A percentile compares a stretch with the other conserved stretches of the same genome.
These are phyloP conservation scores for Chaetomium olivaceum DNA, from an alignment of 2,329 filamentous ascomycete genomes.

Conservation along the genomic window DNA sequence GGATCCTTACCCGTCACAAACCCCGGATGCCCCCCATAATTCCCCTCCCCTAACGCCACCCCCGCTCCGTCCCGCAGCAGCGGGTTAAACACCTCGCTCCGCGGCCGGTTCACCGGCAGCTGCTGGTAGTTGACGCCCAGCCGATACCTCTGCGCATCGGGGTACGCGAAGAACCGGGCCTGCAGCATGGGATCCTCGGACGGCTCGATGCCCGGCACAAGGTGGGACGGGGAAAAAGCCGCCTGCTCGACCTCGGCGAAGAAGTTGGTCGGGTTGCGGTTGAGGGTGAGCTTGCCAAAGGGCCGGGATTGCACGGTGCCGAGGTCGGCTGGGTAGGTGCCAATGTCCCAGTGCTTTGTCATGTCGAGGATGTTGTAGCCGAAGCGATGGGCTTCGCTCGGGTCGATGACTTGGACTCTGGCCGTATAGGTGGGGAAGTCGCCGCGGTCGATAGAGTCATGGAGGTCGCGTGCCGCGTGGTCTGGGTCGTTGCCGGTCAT, in stretches of 20 bases:
- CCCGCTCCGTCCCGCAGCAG: no score
- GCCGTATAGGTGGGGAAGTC: conserved; percentile 57
- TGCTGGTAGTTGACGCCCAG: conserved; percentile 55
- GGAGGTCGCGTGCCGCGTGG: conserved; percentile 56
- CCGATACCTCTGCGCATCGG: conserved; percentile 53
- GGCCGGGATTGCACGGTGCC: conserved; percentile 40
- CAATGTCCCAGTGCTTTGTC: conserved; percentile 54
- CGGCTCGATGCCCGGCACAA: conserved; percentile 54
- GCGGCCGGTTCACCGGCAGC: conserved; percentile 42
- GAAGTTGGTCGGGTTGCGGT: conserved; percentile 56
- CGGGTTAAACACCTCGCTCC: no score
- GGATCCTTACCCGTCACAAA: no score
- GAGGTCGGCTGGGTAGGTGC: conserved; percentile 42
- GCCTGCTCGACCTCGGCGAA: conserved; percentile 53
- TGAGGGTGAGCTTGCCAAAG: conserved; percentile 52
- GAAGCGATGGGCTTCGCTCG: conserved; percentile 53
- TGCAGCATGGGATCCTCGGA: conserved; percentile 51
- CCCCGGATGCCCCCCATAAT: no score
- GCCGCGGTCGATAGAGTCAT: conserved; percentile 53
- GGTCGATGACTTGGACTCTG: conserved; percentile 57
- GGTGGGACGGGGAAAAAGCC: conserved; percentile 52
- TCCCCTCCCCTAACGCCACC: no score
- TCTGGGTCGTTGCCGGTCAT: conserved; percentile 52
- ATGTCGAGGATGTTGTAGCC: conserved; percentile 56
- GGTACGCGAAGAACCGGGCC: conserved; percentile 52